phyloP scores from a whole-genome alignment of 352 stramenopile genomes.

The Phytophthora macrochlamydospora region DNA sequence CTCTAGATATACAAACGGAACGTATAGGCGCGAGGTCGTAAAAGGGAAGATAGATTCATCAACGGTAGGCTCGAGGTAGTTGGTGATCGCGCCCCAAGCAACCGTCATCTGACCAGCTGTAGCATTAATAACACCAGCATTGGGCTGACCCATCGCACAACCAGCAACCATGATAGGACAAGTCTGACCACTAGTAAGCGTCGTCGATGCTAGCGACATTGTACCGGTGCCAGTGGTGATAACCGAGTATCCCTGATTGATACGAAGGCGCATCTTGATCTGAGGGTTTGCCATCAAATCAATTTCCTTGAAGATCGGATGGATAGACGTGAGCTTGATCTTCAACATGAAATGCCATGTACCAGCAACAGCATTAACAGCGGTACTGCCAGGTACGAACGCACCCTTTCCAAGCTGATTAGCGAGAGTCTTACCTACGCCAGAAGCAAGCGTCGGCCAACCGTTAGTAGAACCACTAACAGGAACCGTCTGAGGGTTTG shows the following conservation, averaged over 20 bases:
- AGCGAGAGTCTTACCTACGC: conserved; percentile 1
- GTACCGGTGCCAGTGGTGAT: not conserved
- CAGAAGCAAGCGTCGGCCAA: not conserved
- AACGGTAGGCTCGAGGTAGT: conserved; percentile 10
- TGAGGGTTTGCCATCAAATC: conserved; percentile 10
- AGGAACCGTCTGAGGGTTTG: conserved; percentile 11
- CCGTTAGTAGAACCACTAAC: not conserved
- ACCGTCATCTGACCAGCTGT: not conserved
- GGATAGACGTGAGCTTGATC: conserved; percentile 5
- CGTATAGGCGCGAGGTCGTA: conserved; percentile 10
- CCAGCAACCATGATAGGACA: conserved; percentile 7
- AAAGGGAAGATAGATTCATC: conserved; percentile 15
- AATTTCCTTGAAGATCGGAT: conserved; percentile 7
- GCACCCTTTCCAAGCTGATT: conserved; percentile 7
- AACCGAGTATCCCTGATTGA: conserved; percentile 5
- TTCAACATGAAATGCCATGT: conserved; percentile 15
- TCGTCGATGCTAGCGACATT: conserved; percentile 8
- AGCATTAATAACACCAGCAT: conserved; percentile 3
- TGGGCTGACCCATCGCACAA: not conserved
- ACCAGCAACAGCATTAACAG: conserved; percentile 3
- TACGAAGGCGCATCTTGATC: conserved; percentile 1
- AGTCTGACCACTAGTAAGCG: not conserved
- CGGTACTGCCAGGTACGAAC: conserved; percentile 7
- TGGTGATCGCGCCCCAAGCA: conserved; percentile 12
- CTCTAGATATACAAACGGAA: conserved; percentile 11